Conservation (phyloP, 805 yeast species). For the Saccharomycopsis capsularis region DNA sequence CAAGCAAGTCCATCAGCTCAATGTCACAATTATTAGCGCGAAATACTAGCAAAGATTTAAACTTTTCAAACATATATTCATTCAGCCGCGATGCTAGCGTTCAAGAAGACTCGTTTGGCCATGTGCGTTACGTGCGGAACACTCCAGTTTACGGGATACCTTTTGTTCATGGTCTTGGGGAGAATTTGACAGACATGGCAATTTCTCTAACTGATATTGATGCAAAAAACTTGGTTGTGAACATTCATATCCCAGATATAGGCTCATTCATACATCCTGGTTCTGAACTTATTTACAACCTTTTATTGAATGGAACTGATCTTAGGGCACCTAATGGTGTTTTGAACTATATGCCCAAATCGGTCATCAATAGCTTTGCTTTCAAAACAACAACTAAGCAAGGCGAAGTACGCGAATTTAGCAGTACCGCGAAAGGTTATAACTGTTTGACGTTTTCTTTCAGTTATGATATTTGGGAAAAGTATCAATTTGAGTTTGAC, state of each 20-base stretch:
- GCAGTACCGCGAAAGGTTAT: background rate
- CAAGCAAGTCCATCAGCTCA: conserved; percentile 3
- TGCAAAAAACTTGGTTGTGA: conserved; percentile 31
- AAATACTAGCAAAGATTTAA: background rate
- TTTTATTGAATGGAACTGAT: conserved; percentile 15
- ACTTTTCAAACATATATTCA: background rate
- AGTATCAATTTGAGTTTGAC: conserved; percentile 9
- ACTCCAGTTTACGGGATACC: conserved; percentile 15
- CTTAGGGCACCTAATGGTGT: conserved; percentile 19
- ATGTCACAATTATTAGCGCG: conserved; percentile 1
- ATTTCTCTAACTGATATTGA: conserved; percentile 34
- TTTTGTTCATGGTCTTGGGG: background rate
- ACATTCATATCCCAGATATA: conserved; percentile 39
- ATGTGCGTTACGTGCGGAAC: conserved; percentile 9
- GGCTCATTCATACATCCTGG: conserved; percentile 32
- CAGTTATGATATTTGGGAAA: conserved; percentile 23
- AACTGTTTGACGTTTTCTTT: conserved; percentile 24
- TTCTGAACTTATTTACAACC: conserved; percentile 23
- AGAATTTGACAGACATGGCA: conserved; percentile 24
- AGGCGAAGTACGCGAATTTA: background rate
- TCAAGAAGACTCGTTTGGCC: conserved; percentile 18
- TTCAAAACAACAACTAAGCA: background rate
- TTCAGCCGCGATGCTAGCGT: background rate
- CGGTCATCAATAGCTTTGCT: conserved; percentile 13
- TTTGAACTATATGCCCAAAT: conserved; percentile 23